Evolutionary conservation across 805 yeast species (phyloP).

Genomic region (Cyberlindnera mississippiensis): DNA sequence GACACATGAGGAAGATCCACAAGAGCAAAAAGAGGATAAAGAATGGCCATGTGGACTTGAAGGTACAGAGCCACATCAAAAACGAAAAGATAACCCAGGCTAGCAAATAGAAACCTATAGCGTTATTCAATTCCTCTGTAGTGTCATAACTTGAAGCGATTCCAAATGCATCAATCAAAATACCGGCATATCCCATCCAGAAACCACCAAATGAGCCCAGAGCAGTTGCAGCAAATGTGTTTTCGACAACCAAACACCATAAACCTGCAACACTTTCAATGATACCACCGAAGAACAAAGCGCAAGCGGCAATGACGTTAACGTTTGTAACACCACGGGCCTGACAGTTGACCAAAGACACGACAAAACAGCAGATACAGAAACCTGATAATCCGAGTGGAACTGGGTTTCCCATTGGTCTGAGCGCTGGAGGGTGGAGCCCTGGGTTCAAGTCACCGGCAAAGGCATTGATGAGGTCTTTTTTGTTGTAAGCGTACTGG

Average conservation of each 20-base stretch:
- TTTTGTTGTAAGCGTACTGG: slow-evolving; percentile 39
- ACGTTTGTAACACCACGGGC: slow-evolving; percentile 65
- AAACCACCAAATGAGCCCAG: slow-evolving; percentile 58
- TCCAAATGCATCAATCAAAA: slow-evolving; percentile 54
- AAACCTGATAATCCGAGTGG: slow-evolving; percentile 72
- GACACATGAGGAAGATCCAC: slow-evolving; percentile 49
- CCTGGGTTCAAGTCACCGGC: slow-evolving; percentile 52
- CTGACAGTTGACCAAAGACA: slow-evolving; percentile 57
- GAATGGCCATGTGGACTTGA: slow-evolving; percentile 58
- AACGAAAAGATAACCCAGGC: slow-evolving; percentile 68
- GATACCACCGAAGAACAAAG: slow-evolving; percentile 70
- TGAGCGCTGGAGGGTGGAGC: slow-evolving; percentile 41
- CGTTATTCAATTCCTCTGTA: slow-evolving; percentile 43
- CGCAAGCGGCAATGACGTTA: slow-evolving; percentile 60
- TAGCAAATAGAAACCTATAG: slow-evolving; percentile 52
- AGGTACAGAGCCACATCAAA: slow-evolving; percentile 51
- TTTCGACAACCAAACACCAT: slow-evolving; percentile 72
- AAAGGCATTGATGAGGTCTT: slow-evolving; percentile 59
- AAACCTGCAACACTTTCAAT: slow-evolving; percentile 70
- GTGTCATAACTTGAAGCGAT: slow-evolving; percentile 45
- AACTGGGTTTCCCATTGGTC: slow-evolving; percentile 68
- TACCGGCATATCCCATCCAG: slow-evolving; percentile 74
- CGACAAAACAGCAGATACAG: slow-evolving; percentile 52
- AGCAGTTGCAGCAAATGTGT: slow-evolving; percentile 67
- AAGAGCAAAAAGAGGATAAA: slow-evolving; percentile 50